phyloP scores from a whole-genome alignment of 306 rosid genomes.

The Sesbania bispinosa region DNA sequence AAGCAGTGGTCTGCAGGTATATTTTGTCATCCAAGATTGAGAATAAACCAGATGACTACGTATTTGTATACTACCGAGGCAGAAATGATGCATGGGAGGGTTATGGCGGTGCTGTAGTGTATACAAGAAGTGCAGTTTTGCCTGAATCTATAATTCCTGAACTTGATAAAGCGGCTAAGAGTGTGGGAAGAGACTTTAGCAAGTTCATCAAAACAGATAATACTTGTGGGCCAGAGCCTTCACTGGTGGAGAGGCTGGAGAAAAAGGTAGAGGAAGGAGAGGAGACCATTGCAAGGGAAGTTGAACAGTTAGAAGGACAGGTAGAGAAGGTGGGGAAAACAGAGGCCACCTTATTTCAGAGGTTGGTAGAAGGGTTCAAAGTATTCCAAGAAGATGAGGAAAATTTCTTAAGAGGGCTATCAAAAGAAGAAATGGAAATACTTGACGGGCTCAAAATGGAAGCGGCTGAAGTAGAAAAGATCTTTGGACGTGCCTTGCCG shows the following conservation, averaged over 20 bases:
- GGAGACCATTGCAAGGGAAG: slow-evolving; percentile 64
- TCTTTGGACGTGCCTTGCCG: slow-evolving; percentile 75
- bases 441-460: slow-evolving; percentile 70
- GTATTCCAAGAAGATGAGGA: slow-evolving; percentile 72
- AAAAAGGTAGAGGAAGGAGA: slow-evolving; percentile 89
- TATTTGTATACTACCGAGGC: slow-evolving; percentile 89
- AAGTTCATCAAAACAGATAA: slow-evolving; percentile 73
- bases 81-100: slow-evolving; percentile 99
- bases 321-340: slow-evolving; percentile 69
- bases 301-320: slow-evolving; percentile 68
- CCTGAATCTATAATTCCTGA: slow-evolving; percentile 80
- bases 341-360: slow-evolving; percentile 63
- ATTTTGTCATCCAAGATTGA: slow-evolving; percentile 72
- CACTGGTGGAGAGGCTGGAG: slow-evolving; percentile 82
- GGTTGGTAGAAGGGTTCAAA: slow-evolving; percentile 66
- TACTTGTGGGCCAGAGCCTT: slow-evolving; percentile 93
- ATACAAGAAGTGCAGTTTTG: slow-evolving; percentile 80
- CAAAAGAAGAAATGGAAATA: slow-evolving; percentile 75
- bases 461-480: slow-evolving; percentile 69
- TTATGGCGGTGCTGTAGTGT: slow-evolving; percentile 84
- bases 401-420: slow-evolving; percentile 50
- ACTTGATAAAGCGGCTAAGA: slow-evolving; percentile 63
- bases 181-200: slow-evolving; percentile 79
- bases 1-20: slow-evolving; percentile 51
- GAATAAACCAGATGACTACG: slow-evolving; percentile 69